Evolutionary conservation across 305 asterid species (phyloP).

Genomic region (Fraxinus angustifolia): DNA sequence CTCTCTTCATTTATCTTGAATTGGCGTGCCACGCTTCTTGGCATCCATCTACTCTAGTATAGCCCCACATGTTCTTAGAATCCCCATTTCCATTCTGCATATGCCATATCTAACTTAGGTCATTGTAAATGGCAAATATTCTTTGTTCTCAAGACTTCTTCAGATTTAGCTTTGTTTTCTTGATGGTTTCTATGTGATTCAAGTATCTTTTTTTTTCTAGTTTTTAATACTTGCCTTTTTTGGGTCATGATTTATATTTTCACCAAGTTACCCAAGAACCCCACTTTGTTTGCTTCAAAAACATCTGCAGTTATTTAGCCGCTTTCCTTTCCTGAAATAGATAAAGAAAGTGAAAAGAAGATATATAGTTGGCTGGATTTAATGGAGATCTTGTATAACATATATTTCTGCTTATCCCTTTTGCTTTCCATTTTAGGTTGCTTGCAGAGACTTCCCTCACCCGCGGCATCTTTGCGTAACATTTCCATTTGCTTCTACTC

Average conservation of each 20-base stretch:
- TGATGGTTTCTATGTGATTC: background rate
- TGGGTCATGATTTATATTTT: background rate
- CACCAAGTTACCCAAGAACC: background rate
- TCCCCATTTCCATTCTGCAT: background rate
- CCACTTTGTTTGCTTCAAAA: background rate
- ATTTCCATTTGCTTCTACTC: slow-evolving; percentile 56
- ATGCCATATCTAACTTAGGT: background rate
- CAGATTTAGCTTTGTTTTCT: background rate
- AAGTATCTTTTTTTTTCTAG: background rate
- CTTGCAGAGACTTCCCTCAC: slow-evolving; percentile 96
- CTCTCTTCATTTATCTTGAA: background rate
- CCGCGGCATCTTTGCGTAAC: slow-evolving; percentile 85
- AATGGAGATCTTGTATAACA: slow-evolving; percentile 8
- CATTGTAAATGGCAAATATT: background rate
- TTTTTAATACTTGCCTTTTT: background rate
- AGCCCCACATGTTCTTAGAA: background rate
- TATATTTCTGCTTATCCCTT: slow-evolving; percentile 12
- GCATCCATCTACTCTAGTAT: background rate
- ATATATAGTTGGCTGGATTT: slow-evolving; percentile 2
- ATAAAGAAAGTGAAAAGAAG: background rate
- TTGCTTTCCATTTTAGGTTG: slow-evolving; percentile 50
- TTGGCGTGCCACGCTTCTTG: background rate
- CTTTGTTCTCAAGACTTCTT: background rate
- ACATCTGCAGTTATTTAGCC: background rate
- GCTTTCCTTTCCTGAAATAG: background rate